A percentile compares a stretch with the other conserved stretches of the same genome.
Conservation (phyloP, 768 basidiomycete species). For the Royoungia palumana region DNA sequence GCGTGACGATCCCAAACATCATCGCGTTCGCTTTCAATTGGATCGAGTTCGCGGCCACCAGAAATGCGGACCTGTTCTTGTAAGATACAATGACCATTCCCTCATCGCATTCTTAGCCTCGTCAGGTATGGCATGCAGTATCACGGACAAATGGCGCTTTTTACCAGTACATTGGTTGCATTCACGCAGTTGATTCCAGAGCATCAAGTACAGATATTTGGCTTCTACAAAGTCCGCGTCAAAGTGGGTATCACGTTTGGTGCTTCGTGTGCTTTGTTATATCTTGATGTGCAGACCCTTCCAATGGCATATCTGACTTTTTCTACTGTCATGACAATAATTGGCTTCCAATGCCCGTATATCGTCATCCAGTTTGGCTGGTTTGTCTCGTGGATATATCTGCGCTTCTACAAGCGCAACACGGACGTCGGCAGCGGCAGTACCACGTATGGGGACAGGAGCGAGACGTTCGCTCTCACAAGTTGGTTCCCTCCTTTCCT, state of each 20-base stretch:
- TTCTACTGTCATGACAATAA: slow-evolving; percentile 77
- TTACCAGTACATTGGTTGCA: slow-evolving; percentile 86
- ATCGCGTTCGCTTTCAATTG: slow-evolving; percentile 88
- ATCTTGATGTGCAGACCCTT: slow-evolving; percentile 53
- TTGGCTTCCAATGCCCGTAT: slow-evolving; percentile 87
- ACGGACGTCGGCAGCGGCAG: slow-evolving; percentile 59
- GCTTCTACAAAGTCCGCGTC: slow-evolving; percentile 79
- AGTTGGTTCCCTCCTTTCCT: slow-evolving; percentile 97
- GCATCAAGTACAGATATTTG: slow-evolving; percentile 93
- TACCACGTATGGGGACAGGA: slow-evolving; percentile 85
- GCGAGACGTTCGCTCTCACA: slow-evolving; percentile 92
- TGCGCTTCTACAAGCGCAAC: slow-evolving; percentile 95
- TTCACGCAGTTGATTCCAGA: slow-evolving; percentile 98
- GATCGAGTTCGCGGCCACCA: slow-evolving; percentile 75
- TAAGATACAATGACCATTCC: slow-evolving; percentile 38
- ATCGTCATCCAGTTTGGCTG: slow-evolving; percentile 99
- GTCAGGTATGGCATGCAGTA: slow-evolving; percentile 83
- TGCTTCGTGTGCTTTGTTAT: not conserved
- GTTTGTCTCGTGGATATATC: slow-evolving; percentile 93
- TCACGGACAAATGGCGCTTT: slow-evolving; percentile 90
- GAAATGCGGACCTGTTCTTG: slow-evolving; percentile 74
- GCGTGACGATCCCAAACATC: slow-evolving; percentile 77
- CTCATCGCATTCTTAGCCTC: slow-evolving; percentile 12
- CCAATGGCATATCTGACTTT: slow-evolving; percentile 94
- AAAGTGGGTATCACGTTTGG: slow-evolving; percentile 54